Evolutionary conservation across 192 early-diverging fungal genomes (phyloP), one percentile per base, ranked within the genome.

Genomic region (Coemansia sp.): DNA sequence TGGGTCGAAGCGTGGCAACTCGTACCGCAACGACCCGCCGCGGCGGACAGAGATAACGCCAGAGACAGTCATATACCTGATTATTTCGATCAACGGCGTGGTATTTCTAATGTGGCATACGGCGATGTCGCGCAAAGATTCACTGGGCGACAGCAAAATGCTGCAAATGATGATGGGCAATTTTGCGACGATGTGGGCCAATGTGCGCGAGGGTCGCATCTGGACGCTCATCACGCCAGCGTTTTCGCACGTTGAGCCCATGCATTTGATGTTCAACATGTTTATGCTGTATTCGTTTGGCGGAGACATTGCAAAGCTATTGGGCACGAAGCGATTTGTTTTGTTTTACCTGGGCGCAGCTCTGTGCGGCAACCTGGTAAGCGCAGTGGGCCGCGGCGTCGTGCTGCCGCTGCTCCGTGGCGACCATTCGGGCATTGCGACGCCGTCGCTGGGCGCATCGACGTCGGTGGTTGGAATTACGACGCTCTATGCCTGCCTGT

Each of bases 171-270:
- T 83, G 75, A 38, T 57, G 18, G 29, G 47, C 1, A 71, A 83
- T 62, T 83, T 75, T 41, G 65, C 68, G 3, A 60, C 57, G 10
- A 78, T 57, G 47, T 70, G 68, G 59, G 61, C 20, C 43, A 72
- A 78, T 49, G 57, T 74, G 9, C 55, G 27, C 8, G 24, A 54
- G 13, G 78, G 78, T 4, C 71, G 82, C 23, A 29, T 74, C 16
- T 84, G 75, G 74, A 84, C 82, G 23, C 63, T 81, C 12, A 19
- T 84, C 5, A 84, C 82, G 24, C 64, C 79, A 13, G 78, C 74
- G 57, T 84, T 84, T 48, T 81, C 79, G 45, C 82, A 84, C 20
- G 55, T 69, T 29, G 68, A 72, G 9, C 59, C 70, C 5, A 54
- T 71, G 62, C 82, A 84, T 57, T 12, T 79, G 56, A 10, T 69